Percentiles rank a stretch among this genome's conserved stretches.
phyloP scores from a whole-genome alignment of 441 rosid genomes.

The Metrosideros polymorpha region DNA sequence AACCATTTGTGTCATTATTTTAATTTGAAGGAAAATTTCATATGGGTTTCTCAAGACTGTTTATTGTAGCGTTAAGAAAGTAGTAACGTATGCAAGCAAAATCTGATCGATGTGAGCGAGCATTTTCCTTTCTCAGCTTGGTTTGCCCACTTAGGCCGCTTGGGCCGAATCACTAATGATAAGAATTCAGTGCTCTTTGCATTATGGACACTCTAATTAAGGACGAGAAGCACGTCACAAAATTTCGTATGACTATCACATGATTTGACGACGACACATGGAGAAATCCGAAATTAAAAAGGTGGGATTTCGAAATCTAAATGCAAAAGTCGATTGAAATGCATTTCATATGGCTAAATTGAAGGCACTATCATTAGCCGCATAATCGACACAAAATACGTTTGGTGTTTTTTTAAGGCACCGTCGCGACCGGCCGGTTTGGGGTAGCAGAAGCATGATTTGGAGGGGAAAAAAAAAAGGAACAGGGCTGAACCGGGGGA shows the following conservation, averaged over 20 bases:
- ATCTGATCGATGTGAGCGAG: neutral
- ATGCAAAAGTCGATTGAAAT: neutral
- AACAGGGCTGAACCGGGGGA: neutral
- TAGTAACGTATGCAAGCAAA: neutral
- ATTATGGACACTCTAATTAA: neutral
- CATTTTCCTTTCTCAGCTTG: neutral
- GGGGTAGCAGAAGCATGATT: neutral
- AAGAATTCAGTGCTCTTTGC: neutral
- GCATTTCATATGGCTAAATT: neutral
- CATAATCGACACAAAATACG: neutral
- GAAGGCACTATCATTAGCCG: neutral
- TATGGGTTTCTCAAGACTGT: neutral
- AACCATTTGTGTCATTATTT: too few relatives aligned
- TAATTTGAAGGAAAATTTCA: neutral
- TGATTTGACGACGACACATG: neutral
- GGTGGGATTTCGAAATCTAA: neutral
- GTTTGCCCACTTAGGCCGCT: neutral
- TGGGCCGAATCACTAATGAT: accelerated
- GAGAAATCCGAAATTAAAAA: accelerated
- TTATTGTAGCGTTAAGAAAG: neutral
- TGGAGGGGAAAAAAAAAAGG: neutral
- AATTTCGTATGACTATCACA: neutral
- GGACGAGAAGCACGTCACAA: neutral
- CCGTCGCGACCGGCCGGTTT: neutral
- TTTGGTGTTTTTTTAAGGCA: neutral